These are phyloP conservation scores for Tolypocladium tropicale DNA, from an alignment of 2,329 filamentous ascomycete species.

Conservation along the genomic window DNA sequence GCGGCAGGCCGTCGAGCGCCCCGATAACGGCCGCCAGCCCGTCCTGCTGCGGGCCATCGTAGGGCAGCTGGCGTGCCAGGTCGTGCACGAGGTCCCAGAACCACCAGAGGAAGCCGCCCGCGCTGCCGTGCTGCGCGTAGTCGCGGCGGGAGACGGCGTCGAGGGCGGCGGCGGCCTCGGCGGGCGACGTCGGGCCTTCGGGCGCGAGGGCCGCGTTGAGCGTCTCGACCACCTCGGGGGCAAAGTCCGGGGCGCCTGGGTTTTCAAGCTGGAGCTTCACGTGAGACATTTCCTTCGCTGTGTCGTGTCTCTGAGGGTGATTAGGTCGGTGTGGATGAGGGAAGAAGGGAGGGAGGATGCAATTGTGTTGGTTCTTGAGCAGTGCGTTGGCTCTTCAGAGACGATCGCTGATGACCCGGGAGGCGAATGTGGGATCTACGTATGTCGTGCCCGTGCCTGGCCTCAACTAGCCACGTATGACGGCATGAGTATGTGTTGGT, in stretches of 20 bases:
- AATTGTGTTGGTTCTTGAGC: not conserved
- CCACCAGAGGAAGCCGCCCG: conserved; percentile 9
- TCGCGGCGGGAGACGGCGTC: not conserved
- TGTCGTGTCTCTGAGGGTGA: not conserved
- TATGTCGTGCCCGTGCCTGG: not conserved
- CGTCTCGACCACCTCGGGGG: not conserved
- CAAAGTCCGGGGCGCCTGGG: not conserved
- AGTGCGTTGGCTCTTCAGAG: not conserved
- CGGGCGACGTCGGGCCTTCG: not conserved
- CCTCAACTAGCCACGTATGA: not conserved
- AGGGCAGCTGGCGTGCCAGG: conserved; percentile 10
- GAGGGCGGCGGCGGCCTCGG: not conserved
- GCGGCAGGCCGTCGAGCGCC: conserved; percentile 2
- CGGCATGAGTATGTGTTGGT: no score
- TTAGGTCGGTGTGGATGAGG: not conserved
- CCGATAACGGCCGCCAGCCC: conserved; percentile 3
- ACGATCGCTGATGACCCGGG: not conserved
- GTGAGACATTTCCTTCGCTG: not conserved
- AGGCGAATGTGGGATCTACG: not conserved
- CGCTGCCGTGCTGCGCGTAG: not conserved
- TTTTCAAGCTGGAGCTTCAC: not conserved
- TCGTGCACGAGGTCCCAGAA: conserved; percentile 13
- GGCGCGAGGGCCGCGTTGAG: not conserved
- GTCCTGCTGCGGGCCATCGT: conserved; percentile 8
- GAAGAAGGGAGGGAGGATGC: not conserved